Evolutionary conservation across 2,329 filamentous ascomycete species (phyloP), one percentile per base, ranked within the genome.

Genomic region (Chrysoporthe cubensis): DNA sequence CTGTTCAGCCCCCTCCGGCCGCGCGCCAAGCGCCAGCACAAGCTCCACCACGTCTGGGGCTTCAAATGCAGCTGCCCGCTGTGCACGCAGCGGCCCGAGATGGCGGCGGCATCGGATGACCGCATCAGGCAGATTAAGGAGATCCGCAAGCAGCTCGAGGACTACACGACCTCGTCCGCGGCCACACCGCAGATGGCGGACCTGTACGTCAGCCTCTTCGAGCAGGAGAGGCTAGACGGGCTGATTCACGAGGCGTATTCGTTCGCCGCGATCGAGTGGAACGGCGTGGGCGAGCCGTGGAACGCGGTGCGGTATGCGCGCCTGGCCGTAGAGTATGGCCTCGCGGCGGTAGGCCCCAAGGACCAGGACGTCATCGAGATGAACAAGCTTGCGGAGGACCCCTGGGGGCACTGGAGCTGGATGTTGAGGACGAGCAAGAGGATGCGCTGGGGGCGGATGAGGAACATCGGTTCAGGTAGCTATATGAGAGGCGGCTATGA

Each of bases 341-440:
- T 80, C 26, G 73, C 74, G 46, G 74, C 73, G 48, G 72, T 75
- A 14, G 77, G 78, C 26, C 70, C 72, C 46, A 69, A 63, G 46
- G 72, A 78, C 60, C 71, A 61, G 37, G 78, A 79, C 66, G 75
- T 80, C 32, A 6, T 66, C 34, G 78, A 79, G 69, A 79, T 81
- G 79, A 63, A 61, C 66, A 70, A 66, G 69, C 71, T 81, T 56
- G 76, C 73, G 0, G 70, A 71, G 18, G 75, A 81, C 66, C 78
- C 79, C 6, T 77, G 76, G 77, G 67, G 57, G 13, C 80, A 81
- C 72, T 80, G 79, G 79, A 80, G 76, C 70, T 81, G 79, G 79
- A 76, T 77, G 77, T 65, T 76, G 68, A 71, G 77, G 71, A 76
- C 73, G 16, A 75, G 72, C 66, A 74, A 74, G 71, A 72, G 75